Conservation (phyloP, 768 basidiomycete species). For the Mycena rebaudengoi region DNA sequence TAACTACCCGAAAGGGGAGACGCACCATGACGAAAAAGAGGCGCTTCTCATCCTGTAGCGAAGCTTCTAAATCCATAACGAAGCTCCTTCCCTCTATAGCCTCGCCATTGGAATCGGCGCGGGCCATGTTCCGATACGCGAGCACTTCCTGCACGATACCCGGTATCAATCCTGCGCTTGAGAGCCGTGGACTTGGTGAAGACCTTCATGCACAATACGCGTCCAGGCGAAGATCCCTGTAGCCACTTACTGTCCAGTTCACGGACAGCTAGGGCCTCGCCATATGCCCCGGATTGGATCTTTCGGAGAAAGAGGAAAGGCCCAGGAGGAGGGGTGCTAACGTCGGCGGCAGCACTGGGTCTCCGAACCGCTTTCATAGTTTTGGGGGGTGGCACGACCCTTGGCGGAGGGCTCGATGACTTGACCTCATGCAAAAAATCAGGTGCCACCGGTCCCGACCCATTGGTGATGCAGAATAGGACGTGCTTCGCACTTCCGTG, state of each 20-base stretch:
- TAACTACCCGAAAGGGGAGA: background rate
- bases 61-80: constrained; percentile 48
- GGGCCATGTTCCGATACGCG: constrained; percentile 44
- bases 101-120: constrained; percentile 16
- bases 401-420: background rate
- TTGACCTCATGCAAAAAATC: background rate
- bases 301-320: constrained; percentile 41
- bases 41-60: constrained; percentile 37
- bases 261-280: constrained; percentile 21
- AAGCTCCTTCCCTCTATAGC: constrained; percentile 40
- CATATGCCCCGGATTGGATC: constrained; percentile 27
- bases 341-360: background rate
- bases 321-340: constrained; percentile 26
- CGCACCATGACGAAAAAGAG: constrained; percentile 52
- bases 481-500: constrained; percentile 18
- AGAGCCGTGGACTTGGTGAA: constrained; percentile 33
- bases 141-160: constrained; percentile 42
- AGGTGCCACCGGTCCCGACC: background rate
- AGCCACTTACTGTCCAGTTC: constrained; percentile 30
- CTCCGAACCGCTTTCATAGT: constrained; percentile 1
- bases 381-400: constrained; percentile 1
- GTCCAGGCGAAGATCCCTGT: constrained; percentile 28
- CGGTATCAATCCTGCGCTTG: constrained; percentile 2
- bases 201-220: constrained; percentile 49
- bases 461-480: constrained; percentile 19